Evolutionary conservation across 1,284 basidiomycete genomes (phyloP).

Genomic region (Ceratobasidium sp.): DNA sequence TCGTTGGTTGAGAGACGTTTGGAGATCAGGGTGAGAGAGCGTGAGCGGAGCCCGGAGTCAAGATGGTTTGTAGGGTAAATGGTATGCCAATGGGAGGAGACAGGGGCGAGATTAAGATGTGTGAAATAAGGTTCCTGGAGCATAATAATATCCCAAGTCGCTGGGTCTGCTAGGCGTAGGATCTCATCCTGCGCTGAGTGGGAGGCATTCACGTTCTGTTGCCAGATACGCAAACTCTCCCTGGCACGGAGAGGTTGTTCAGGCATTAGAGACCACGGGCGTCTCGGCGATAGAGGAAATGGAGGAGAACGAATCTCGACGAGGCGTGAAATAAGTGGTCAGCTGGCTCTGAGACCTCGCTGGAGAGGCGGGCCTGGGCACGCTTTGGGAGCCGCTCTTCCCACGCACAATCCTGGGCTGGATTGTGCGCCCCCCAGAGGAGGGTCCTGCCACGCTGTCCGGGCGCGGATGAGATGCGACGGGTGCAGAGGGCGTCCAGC

Average conservation of each 20-base stretch:
- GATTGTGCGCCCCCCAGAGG: neutral
- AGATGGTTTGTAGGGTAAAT: conserved; percentile 54
- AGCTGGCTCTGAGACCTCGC: neutral
- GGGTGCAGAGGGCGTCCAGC: neutral
- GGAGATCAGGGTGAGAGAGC: conserved; percentile 56
- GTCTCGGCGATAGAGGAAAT: neutral
- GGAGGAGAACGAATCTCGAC: neutral
- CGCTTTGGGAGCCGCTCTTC: neutral
- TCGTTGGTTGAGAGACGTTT: conserved; percentile 52
- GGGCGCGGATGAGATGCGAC: neutral
- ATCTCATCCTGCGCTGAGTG: conserved; percentile 51
- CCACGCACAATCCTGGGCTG: neutral
- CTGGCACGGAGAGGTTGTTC: neutral
- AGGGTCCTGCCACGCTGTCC: neutral
- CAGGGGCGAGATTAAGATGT: conserved; percentile 27
- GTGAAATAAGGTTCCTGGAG: conserved; percentile 59
- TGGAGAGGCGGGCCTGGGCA: neutral
- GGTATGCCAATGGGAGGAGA: conserved; percentile 51
- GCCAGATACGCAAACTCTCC: conserved; percentile 50
- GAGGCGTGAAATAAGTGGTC: neutral
- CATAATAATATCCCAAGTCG: conserved; percentile 54
- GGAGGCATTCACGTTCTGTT: conserved; percentile 52
- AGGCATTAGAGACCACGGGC: neutral
- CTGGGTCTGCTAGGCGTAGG: conserved; percentile 49
- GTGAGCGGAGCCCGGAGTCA: conserved; percentile 34